Evolutionary conservation across 2,329 filamentous ascomycete species (phyloP).

Genomic region (Pestalotiopsis sp.): DNA sequence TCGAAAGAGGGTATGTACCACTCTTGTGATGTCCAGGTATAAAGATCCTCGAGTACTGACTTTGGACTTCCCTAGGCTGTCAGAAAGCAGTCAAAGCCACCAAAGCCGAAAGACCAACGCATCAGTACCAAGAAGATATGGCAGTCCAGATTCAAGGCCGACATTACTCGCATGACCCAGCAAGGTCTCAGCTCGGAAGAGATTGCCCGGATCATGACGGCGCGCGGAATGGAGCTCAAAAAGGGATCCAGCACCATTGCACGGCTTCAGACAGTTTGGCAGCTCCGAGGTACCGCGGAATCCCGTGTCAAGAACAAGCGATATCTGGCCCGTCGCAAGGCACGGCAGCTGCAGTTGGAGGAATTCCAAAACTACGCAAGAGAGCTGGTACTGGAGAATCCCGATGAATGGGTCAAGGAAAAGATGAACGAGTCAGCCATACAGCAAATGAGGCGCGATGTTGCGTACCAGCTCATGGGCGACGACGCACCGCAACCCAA

Average conservation of each 20-base stretch:
- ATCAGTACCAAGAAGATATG: constrained; percentile 3
- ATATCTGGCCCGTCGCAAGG: constrained; percentile 12
- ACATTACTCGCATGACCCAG: constrained; percentile 22
- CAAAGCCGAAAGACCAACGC: constrained; percentile 16
- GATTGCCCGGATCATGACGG: constrained; percentile 18
- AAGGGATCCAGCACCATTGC: constrained; percentile 21
- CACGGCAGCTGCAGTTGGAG: constrained; percentile 11
- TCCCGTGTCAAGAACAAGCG: constrained; percentile 5
- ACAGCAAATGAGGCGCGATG: constrained; percentile 2
- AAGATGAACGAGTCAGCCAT: constrained; percentile 15
- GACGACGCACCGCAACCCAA: neutral
- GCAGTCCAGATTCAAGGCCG: constrained; percentile 14
- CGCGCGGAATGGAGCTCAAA: constrained; percentile 22
- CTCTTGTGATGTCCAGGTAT: neutral
- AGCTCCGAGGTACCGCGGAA: constrained; percentile 7
- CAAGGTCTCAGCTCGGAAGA: constrained; percentile 18
- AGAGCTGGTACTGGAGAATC: constrained; percentile 10
- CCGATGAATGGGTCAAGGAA: constrained; percentile 11
- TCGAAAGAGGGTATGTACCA: constrained; percentile 18
- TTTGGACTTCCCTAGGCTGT: constrained; percentile 13
- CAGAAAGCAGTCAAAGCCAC: constrained; percentile 19
- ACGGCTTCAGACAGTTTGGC: constrained; percentile 21
- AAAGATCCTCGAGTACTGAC: neutral
- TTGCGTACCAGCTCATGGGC: constrained; percentile 9
- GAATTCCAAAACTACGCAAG: constrained; percentile 14